A percentile compares a stretch with the other conserved stretches of the same genome.
These are phyloP conservation scores for Aphanocladium album DNA, from an alignment of 2,329 filamentous ascomycete species.

Conservation along the genomic window DNA sequence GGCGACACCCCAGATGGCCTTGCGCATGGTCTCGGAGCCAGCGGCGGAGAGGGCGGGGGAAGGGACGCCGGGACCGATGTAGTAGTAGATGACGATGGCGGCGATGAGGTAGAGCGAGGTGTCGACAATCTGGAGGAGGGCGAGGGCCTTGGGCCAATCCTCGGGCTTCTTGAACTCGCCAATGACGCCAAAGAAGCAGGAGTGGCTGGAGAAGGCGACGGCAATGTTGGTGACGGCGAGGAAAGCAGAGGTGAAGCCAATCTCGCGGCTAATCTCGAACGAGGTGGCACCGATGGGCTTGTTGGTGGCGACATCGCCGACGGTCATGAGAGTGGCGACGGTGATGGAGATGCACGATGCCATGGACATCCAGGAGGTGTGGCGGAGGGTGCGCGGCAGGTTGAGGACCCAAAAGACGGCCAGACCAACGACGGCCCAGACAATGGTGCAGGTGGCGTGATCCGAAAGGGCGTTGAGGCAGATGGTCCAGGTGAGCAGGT, in stretches of 20 bases:
- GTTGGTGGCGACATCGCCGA: slow-evolving; percentile 54
- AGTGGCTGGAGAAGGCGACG: slow-evolving; percentile 60
- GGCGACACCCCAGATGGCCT: slow-evolving; percentile 63
- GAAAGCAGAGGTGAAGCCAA: slow-evolving; percentile 49
- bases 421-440: slow-evolving; percentile 57
- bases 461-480: slow-evolving; percentile 60
- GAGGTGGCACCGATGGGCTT: slow-evolving; percentile 30
- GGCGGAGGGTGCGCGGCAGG: slow-evolving; percentile 57
- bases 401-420: slow-evolving; percentile 54
- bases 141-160: slow-evolving; percentile 50
- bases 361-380: slow-evolving; percentile 58
- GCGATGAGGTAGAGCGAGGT: slow-evolving; percentile 59
- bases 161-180: slow-evolving; percentile 57
- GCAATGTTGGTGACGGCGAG: slow-evolving; percentile 59
- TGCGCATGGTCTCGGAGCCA: slow-evolving; percentile 45
- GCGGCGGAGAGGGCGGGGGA: slow-evolving; percentile 64
- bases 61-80: slow-evolving; percentile 54
- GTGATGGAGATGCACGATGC: slow-evolving; percentile 59
- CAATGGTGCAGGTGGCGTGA: slow-evolving; percentile 57
- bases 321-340: slow-evolving; percentile 56
- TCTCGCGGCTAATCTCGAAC: slow-evolving; percentile 30
- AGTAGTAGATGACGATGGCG: slow-evolving; percentile 63
- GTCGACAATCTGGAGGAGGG: slow-evolving; percentile 55
- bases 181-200: slow-evolving; percentile 65
- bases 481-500: slow-evolving; percentile 63